phyloP scores from a whole-genome alignment of 2,329 filamentous ascomycete genomes.

The Fusarium robinianum region DNA sequence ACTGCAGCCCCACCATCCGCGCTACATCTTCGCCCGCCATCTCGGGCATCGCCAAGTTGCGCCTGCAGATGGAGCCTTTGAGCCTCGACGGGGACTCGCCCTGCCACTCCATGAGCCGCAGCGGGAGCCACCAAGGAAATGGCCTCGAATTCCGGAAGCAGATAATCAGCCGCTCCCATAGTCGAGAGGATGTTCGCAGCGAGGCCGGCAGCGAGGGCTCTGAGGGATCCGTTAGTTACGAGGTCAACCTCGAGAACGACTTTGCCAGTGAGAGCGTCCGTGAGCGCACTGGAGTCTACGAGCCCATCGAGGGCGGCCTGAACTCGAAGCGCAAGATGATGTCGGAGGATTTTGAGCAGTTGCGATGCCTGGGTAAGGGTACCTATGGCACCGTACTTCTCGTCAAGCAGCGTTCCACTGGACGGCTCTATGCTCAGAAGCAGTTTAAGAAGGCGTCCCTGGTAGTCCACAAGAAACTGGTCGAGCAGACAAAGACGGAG shows the following conservation, averaged over 20 bases:
- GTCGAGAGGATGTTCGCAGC: constrained; percentile 59
- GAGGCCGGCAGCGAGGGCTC: constrained; percentile 63
- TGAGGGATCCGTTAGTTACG: constrained; percentile 75
- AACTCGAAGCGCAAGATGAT: constrained; percentile 79
- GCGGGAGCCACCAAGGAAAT: constrained; percentile 47
- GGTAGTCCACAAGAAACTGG: constrained; percentile 90
- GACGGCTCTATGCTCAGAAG: constrained; percentile 94
- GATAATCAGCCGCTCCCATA: constrained; percentile 59
- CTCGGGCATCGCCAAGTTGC: constrained; percentile 81
- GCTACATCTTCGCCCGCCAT: constrained; percentile 57
- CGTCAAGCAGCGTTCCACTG: constrained; percentile 86
- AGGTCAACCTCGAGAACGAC: constrained; percentile 82
- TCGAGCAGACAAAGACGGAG: constrained; percentile 98
- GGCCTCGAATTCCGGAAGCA: constrained; percentile 53
- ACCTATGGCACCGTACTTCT: constrained; percentile 94
- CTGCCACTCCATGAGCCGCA: constrained; percentile 60
- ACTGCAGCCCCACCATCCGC: constrained; percentile 66
- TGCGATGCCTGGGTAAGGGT: constrained; percentile 93
- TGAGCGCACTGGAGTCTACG: constrained; percentile 49
- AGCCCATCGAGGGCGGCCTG: constrained; percentile 58
- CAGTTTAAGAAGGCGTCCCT: constrained; percentile 97
- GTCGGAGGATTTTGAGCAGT: constrained; percentile 83
- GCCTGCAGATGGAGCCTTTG: constrained; percentile 78
- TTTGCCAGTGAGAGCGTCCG: constrained; percentile 73
- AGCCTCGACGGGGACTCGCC: constrained; percentile 64